Evolutionary conservation across 139 green algal genomes (phyloP), one percentile per base, ranked within the genome.

Genomic region (Yamagishiella unicocca): DNA sequence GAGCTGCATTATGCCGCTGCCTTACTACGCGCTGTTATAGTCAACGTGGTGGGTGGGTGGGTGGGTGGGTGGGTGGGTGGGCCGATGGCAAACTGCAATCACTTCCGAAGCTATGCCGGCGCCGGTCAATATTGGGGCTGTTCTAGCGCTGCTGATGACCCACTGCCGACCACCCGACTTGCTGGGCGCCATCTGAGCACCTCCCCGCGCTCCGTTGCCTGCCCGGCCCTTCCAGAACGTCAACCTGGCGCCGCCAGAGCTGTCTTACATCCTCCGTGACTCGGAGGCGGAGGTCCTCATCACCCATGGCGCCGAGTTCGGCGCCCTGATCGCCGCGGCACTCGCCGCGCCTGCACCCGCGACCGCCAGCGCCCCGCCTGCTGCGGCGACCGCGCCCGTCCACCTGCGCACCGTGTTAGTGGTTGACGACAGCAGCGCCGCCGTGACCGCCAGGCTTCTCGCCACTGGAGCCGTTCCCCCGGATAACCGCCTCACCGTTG

Each of bases 1-100:
- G 91, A 96, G 75, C 33, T 92, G 38, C 96, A 98, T 67, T 98
- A 93, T 89, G 96, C 95, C 12, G 93, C 92, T 4, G 96, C 96
- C 0, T 91, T 93, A 0, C 42, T 97, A 9, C 92, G 94, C 25
- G 94, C 90, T 5, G 83, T 96, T 24, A 74, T 98, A 2, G 93
- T 98, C 12, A 98, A 98, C 85, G 35, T 97, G 43, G 77, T 84
- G 54, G 9, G 77, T 71, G 10, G n/a, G n/a, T n/a, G n/a, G n/a
- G n/a, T n/a, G n/a, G n/a, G n/a, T n/a, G n/a, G n/a, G n/a, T n/a
- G n/a, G n/a, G n/a, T n/a, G n/a, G n/a, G n/a, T n/a, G n/a, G n/a
- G n/a, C n/a, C n/a, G n/a, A n/a, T n/a, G n/a, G n/a, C n/a, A n/a
- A n/a, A n/a, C n/a, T n/a, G n/a, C n/a, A n/a, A n/a, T n/a, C n/a